Base-by-base conservation (phyloP, 2,329 filamentous ascomycete species). In the Dothistroma septosporum region DNA sequence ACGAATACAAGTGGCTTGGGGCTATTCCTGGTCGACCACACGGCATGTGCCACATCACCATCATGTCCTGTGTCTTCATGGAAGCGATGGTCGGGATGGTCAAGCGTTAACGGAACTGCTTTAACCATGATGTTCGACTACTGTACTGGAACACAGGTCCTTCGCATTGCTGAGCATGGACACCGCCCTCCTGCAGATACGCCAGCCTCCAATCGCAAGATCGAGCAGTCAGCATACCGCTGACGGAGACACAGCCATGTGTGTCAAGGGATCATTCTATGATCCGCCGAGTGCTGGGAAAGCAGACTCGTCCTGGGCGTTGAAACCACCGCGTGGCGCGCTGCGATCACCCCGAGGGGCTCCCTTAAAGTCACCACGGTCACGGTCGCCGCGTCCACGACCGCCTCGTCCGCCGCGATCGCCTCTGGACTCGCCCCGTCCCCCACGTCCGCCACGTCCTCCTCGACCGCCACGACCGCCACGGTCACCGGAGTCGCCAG, bases 401-500 rank as follows among this genome's bases (percentile, higher is more conserved):
- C 62, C 69, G 61, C 70, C 68, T 64, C 70, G 67, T 55, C 70
- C 72, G 62, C 78, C 79, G 72, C 76, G 77, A 55, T 77, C 77
- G 61, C 79, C 76, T 63, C 73, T 73, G 65, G 75, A 74, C 59
- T 79, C 76, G 63, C 72, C 75, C 61, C 75, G 75, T 59, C 73
- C 70, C 62, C 71, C 70, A 57, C 71, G 68, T 55, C 70, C 71
- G 53, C 74, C 66, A 66, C 83, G 80, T 67, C 81, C 78, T 68
- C 81, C 80, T 63, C 81, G 80, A 4, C 50, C 50, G 64, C 78
- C 78, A 60, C 79, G 75, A 62, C 80, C 83, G 64, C 84, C 82
- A 67, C 83, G 81, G 68, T 84, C 82, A 68, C 81, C 80, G 66
- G 79, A 78, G 61, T 82, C 77, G 67, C 78, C 72, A 66, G 86